These are phyloP conservation scores for Logfia minima DNA, from an alignment of 129 eudicot species.

Conservation along the genomic window DNA sequence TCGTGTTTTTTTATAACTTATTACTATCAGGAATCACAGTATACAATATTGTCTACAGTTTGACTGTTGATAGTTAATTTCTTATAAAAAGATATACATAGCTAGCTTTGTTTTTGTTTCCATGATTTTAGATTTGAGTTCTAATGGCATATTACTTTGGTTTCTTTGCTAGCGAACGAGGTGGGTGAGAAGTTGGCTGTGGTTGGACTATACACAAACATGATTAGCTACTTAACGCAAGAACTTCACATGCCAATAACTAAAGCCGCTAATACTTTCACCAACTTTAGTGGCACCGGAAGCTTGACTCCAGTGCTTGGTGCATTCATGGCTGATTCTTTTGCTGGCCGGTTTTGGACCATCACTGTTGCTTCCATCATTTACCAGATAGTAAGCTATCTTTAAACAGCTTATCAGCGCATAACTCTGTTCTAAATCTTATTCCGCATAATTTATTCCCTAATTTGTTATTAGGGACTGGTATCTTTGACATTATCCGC, in stretches of 20 bases:
- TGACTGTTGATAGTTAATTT: too few species aligned
- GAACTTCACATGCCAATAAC: slow-evolving; percentile 82
- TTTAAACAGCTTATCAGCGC: not conserved
- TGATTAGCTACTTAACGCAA: slow-evolving; percentile 80
- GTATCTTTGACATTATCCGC: slow-evolving; percentile 68
- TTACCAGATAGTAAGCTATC: slow-evolving; percentile 52
- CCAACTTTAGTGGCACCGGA: slow-evolving; percentile 81
- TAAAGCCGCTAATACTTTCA: slow-evolving; percentile 84
- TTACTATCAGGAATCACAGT: too few species aligned
- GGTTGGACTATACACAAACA: slow-evolving; percentile 77
- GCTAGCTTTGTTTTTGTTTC: not conserved
- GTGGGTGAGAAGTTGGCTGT: slow-evolving; percentile 84
- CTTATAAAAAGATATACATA: too few species aligned
- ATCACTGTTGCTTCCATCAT: slow-evolving; percentile 76
- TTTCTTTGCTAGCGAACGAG: slow-evolving; percentile 68
- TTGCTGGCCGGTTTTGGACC: slow-evolving; percentile 92
- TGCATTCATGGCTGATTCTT: slow-evolving; percentile 80
- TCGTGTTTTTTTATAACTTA: not conserved
- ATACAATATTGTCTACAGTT: too few species aligned
- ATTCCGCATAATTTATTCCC: too few species aligned
- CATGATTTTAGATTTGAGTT: slow-evolving; percentile 5
- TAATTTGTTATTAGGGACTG: slow-evolving; percentile 55
- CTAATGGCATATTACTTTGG: not conserved
- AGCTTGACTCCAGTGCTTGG: slow-evolving; percentile 89
- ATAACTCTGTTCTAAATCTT: too few species aligned